Evolutionary conservation across 257 asterid species (phyloP).

Genomic region (Nicotiana obtusifolia): DNA sequence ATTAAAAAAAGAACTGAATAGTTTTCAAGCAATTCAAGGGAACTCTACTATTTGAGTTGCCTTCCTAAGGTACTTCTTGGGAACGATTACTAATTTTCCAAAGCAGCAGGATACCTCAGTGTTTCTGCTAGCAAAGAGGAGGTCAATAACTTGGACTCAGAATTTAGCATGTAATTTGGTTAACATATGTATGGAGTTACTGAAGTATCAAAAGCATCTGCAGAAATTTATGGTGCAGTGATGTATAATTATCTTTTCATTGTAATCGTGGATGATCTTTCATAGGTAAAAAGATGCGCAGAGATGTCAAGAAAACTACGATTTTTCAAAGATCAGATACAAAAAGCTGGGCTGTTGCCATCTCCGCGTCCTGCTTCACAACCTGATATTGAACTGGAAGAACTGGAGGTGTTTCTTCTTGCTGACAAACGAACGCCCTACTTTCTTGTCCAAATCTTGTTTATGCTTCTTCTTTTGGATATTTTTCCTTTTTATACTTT

Average conservation of each 20-base stretch:
- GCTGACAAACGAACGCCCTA: background rate
- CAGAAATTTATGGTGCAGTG: background rate
- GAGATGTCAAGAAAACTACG: conserved; percentile 97
- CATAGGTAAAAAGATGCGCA: conserved; percentile 94
- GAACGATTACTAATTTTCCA: background rate
- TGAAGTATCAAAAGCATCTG: background rate
- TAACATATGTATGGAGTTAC: background rate
- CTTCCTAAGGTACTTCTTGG: background rate
- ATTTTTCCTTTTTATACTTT: conserved; percentile 3
- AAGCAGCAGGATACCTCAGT: background rate
- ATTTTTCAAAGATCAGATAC: conserved; percentile 87
- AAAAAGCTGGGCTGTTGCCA: conserved; percentile 70
- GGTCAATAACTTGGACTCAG: background rate
- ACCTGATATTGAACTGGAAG: conserved; percentile 87
- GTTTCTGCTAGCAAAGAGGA: background rate
- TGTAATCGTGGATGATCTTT: conserved; percentile 15
- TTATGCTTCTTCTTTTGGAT: background rate
- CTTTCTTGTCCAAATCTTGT: background rate
- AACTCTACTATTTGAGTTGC: background rate
- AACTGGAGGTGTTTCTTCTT: conserved; percentile 60
- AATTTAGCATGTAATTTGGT: background rate
- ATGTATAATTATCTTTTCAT: background rate
- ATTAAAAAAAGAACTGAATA: background rate
- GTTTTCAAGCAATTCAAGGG: background rate
- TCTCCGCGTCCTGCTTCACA: conserved; percentile 64